Evolutionary conservation across 345 rosid genomes (phyloP).

Genomic region (Limnanthes douglasii): DNA sequence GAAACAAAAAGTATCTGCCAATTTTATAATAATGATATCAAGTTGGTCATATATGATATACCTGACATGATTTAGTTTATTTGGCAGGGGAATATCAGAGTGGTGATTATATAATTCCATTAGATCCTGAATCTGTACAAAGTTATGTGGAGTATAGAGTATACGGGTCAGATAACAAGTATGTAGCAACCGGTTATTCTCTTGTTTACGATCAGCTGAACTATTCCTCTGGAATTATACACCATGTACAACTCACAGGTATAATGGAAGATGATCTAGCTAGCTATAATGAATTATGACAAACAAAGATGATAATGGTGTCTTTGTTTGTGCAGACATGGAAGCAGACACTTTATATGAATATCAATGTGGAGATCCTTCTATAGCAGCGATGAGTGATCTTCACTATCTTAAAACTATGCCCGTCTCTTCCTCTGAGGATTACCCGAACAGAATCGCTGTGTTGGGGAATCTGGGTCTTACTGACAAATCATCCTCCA

Average conservation of each 20-base stretch:
- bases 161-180: slow-evolving; percentile 9
- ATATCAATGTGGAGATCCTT: slow-evolving; percentile 69
- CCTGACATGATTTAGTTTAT: neutral
- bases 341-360: slow-evolving; percentile 36
- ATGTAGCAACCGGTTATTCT: slow-evolving; percentile 32
- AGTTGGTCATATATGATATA: too few relatives aligned
- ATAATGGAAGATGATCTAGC: slow-evolving; percentile 3
- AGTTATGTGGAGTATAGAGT: slow-evolving; percentile 52
- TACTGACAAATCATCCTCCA: slow-evolving; percentile 62
- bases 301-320: neutral
- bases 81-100: slow-evolving; percentile 43
- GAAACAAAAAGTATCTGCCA: too few relatives aligned
- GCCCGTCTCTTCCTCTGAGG: slow-evolving; percentile 37
- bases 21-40: too few relatives aligned
- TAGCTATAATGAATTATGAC: neutral
- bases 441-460: slow-evolving; percentile 53
- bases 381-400: slow-evolving; percentile 37
- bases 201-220: slow-evolving; percentile 50
- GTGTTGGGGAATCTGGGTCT: slow-evolving; percentile 83
- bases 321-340: slow-evolving; percentile 24
- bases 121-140: slow-evolving; percentile 31
- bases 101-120: slow-evolving; percentile 28
- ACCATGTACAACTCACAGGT: slow-evolving; percentile 66
- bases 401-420: slow-evolving; percentile 48
- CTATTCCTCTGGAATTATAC: slow-evolving; percentile 82